Evolutionary conservation across 176 grass and related monocot genomes (phyloP), one percentile per base, ranked within the genome.

Genomic region (Alloteropsis semialata): DNA sequence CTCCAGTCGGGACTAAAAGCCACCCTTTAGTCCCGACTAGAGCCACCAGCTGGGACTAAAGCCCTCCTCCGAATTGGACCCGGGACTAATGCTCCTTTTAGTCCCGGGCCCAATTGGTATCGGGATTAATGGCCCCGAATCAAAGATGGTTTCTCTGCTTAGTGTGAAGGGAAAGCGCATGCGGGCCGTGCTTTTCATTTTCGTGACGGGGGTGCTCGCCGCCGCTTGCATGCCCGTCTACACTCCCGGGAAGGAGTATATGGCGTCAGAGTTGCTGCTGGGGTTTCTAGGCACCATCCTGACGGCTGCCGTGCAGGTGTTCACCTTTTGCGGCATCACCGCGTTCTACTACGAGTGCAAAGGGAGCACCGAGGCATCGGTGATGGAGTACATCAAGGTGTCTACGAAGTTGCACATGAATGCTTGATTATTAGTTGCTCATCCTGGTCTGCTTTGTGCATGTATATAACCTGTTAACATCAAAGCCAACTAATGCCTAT

Each of bases 271-370:
- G 36, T 13, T 86, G 68, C 46, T 86, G 27, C 27, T 81, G 2
- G 57, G 10, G 1, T 18, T 86, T 3, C 57, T 86, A 1, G 80
- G 65, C 44, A 55, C 14, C 12, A 10, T 33, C 21, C 25, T 81
- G 36, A 62, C 57, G 25, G 68, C 18, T 2, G 25, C 29, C 5
- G 46, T 86, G 58, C 16, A 44, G 9, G 1, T 86, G 36, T 86
- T 81, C 37, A 25, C 25, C 12, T 1, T 27, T 1, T 80, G 77
- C 56, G 36, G 58, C 67, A 36, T 66, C 25, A 46, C 84, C 34
- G 68, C n/a, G 24, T 58, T 56, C 54, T 56, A 80, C 68, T 86
- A 72, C 34, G 77, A 81, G 77, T 72, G 84, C 46, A 74, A 34
- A 14, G 58, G 30, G 39, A 27, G 22, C 50, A 28, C 28, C 3